phyloP scores from a whole-genome alignment of 2,329 filamentous ascomycete genomes.

The Ceratocystis cacaofunesta region DNA sequence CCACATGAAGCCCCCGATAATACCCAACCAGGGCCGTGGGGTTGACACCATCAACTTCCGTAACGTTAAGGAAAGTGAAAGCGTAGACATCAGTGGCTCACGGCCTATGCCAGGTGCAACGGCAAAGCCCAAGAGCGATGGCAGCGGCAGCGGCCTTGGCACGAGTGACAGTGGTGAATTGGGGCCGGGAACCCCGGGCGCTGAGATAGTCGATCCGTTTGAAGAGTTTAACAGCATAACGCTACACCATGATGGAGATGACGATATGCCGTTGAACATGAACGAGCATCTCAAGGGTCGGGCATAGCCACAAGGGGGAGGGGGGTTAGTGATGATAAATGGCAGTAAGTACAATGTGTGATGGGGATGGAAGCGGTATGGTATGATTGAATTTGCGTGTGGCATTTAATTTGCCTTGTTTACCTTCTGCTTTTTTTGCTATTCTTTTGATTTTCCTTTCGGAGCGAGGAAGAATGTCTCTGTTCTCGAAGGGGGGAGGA shows the following conservation, averaged over 20 bases:
- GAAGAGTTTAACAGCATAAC: conserved; percentile 99
- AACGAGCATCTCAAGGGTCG: conserved; percentile 21
- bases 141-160: background rate
- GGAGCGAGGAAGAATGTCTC: background rate
- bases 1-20: conserved; percentile 95
- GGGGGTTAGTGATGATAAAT: background rate
- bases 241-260: conserved; percentile 87
- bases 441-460: background rate
- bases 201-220: conserved; percentile 75
- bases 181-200: conserved; percentile 81
- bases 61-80: conserved; percentile 93
- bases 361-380: background rate
- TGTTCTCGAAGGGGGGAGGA: background rate
- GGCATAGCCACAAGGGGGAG: conserved; percentile 1
- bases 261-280: conserved; percentile 31
- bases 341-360: background rate
- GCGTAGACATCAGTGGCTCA: conserved; percentile 65
- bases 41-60: conserved; percentile 95
- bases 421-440: background rate
- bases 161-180: conserved; percentile 55
- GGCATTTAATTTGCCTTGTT: background rate
- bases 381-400: background rate
- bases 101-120: conserved; percentile 27
- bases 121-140: conserved; percentile 11
- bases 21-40: conserved; percentile 77